phyloP scores from a whole-genome alignment of 2,329 filamentous ascomycete genomes.

The Pseudogymnoascus sp. region DNA sequence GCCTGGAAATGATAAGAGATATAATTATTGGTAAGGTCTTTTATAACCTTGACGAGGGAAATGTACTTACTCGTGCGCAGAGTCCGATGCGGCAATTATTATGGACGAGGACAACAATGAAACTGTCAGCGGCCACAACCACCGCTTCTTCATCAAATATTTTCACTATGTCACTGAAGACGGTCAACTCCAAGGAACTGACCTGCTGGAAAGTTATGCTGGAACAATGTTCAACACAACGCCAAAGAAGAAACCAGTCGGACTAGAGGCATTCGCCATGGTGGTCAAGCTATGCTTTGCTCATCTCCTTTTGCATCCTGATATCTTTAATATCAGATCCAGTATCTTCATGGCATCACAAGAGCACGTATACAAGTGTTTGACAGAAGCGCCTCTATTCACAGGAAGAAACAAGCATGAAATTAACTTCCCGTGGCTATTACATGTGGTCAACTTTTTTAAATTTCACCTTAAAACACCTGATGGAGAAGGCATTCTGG shows the following conservation, averaged over 20 bases:
- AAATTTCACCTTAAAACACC: conserved; percentile 39
- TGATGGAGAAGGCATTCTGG: conserved; percentile 32
- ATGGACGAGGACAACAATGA: conserved; percentile 10
- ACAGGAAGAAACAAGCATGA: conserved; percentile 28
- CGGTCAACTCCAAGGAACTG: not conserved
- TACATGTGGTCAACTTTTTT: conserved; percentile 46
- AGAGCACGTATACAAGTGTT: conserved; percentile 34
- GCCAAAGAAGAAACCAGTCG: not conserved
- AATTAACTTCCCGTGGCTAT: conserved; percentile 39
- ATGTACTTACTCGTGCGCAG: conserved; percentile 14
- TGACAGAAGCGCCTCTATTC: conserved; percentile 34
- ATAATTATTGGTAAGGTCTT: conserved; percentile 37
- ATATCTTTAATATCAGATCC: conserved; percentile 16
- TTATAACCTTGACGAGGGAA: not conserved
- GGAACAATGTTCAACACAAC: not conserved
- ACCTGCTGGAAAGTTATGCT: not conserved
- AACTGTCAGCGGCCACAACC: not conserved
- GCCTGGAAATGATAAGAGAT: conserved; percentile 33
- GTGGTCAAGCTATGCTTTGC: conserved; percentile 25
- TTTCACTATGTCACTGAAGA: not conserved
- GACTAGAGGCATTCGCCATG: conserved; percentile 14
- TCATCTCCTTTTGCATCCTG: conserved; percentile 24
- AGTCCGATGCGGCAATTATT: conserved; percentile 21
- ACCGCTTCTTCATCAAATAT: not conserved
- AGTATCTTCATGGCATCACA: conserved; percentile 38